Percentiles rank a stretch among this genome's conserved stretches.
Conservation (phyloP, 306 rosid genomes). For the Cicer cuneatum region DNA sequence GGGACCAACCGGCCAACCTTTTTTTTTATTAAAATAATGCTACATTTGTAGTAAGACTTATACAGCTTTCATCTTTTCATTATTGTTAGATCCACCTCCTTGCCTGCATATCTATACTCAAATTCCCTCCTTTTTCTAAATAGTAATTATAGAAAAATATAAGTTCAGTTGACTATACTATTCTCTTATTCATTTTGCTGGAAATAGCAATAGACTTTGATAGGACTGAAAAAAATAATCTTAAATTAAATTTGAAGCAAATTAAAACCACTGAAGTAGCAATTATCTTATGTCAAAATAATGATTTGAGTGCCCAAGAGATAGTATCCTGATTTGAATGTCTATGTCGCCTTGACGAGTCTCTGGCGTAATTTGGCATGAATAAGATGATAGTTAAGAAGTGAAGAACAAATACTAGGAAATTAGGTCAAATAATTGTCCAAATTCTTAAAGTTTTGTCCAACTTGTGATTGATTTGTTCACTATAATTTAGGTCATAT, state of each 20-base stretch:
- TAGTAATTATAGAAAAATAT: neutral
- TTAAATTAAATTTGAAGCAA: neutral
- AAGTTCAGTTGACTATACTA: slow-evolving; percentile 15
- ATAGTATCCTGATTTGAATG: slow-evolving; percentile 47
- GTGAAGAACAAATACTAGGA: neutral
- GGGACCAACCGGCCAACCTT: slow-evolving; percentile 48
- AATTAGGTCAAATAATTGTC: neutral
- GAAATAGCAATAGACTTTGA: neutral
- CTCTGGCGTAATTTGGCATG: neutral
- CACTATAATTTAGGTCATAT: neutral
- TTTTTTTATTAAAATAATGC: slow-evolving; percentile 29
- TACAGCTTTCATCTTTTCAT: neutral
- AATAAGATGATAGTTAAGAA: neutral
- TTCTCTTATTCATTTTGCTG: neutral
- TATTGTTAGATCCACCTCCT: slow-evolving; percentile 21
- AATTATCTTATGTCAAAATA: slow-evolving; percentile 5
- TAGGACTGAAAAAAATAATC: neutral
- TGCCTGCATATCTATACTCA: slow-evolving; percentile 8
- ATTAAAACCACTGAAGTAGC: neutral
- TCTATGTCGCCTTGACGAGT: slow-evolving; percentile 28
- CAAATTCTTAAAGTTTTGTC: slow-evolving; percentile 22
- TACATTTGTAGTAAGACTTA: neutral
- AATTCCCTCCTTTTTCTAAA: neutral
- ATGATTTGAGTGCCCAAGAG: neutral
- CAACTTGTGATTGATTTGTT: neutral